These are phyloP conservation scores for Diaporthe aspalathi DNA, from an alignment of 2,329 filamentous ascomycete species.

Conservation along the genomic window DNA sequence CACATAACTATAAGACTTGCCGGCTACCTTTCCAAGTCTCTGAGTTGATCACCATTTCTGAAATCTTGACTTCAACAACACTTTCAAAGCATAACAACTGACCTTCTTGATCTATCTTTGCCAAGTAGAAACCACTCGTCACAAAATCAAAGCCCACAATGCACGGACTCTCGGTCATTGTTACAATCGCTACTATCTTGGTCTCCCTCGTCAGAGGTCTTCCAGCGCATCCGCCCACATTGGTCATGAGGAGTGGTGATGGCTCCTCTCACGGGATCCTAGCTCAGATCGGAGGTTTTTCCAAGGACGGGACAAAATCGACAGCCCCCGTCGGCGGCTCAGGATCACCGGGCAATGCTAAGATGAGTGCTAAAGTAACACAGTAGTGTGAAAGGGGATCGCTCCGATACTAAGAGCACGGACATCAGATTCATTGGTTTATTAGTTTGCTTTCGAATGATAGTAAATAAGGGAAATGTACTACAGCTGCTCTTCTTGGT, in stretches of 20 bases:
- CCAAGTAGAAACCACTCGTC: too few relatives aligned
- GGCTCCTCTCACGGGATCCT: neutral
- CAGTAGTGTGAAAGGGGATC: neutral
- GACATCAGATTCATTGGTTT: neutral
- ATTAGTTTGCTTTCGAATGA: too few relatives aligned
- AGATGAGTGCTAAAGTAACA: neutral
- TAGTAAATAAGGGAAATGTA: too few relatives aligned
- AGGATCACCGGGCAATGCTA: neutral
- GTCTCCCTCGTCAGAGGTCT: neutral
- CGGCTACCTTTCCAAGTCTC: neutral
- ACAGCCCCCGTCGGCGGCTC: neutral
- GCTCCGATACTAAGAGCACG: neutral
- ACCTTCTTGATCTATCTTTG: neutral
- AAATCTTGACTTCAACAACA: too few relatives aligned
- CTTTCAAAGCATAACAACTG: neutral
- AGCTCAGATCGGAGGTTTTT: neutral
- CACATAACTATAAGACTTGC: neutral
- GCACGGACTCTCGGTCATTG: neutral
- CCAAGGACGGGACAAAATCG: neutral
- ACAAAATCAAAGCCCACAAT: neutral
- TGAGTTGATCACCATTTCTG: neutral
- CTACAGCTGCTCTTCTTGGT: too few relatives aligned
- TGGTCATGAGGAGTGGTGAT: neutral
- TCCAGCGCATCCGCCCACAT: neutral
- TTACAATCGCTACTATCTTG: neutral